Percentiles rank a stretch among this genome's conserved stretches.
Evolutionary conservation across 345 rosid genomes (phyloP).

Genomic region (Eucalyptus melliodora): DNA sequence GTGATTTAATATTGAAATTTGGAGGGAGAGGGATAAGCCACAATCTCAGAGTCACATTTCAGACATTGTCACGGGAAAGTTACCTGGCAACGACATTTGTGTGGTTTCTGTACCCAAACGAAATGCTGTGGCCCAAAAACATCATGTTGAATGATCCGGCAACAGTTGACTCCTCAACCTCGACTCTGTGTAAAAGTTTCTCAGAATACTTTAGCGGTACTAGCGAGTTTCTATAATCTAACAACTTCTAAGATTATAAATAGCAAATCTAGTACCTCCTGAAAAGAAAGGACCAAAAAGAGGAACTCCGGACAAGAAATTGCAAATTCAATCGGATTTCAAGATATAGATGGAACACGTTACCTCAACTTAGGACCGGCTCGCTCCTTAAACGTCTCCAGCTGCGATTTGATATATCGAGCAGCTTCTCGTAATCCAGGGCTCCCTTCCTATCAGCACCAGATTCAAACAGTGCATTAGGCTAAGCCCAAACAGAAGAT

Average conservation of each 20-base stretch:
- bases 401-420: constrained; percentile 51
- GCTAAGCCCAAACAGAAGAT: neutral
- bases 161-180: constrained; percentile 70
- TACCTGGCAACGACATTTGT: constrained; percentile 85
- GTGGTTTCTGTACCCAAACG: constrained; percentile 85
- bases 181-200: constrained; percentile 33
- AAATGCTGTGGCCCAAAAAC: constrained; percentile 76
- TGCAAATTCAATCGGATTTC: neutral
- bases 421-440: constrained; percentile 86
- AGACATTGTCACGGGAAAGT: neutral
- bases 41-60: neutral
- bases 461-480: neutral
- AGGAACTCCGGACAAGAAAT: neutral
- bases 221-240: neutral
- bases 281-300: neutral
- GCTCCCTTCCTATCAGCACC: constrained; percentile 64
- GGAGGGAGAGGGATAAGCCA: neutral
- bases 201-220: neutral
- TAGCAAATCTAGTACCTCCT: neutral
- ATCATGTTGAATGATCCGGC: constrained; percentile 89
- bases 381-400: constrained; percentile 57
- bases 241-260: neutral
- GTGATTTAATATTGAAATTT: neutral
- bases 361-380: constrained; percentile 76
- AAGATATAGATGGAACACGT: neutral